These are phyloP conservation scores for Phytophthora podocarpi DNA, from an alignment of 352 stramenopile genomes.

Conservation along the genomic window DNA sequence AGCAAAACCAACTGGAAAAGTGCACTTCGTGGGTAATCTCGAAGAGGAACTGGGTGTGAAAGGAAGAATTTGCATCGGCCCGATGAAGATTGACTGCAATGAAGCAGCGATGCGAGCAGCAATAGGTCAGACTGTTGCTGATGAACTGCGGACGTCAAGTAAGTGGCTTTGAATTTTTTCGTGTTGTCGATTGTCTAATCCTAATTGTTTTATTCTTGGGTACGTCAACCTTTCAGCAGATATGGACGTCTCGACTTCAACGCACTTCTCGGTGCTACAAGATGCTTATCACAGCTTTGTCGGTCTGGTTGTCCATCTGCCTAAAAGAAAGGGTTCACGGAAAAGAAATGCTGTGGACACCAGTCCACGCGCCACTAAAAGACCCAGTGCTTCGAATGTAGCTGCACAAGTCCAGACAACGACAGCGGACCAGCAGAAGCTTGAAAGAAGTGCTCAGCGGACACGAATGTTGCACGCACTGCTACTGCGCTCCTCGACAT, in stretches of 20 bases:
- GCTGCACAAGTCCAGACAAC: not conserved
- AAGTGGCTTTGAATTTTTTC: not conserved
- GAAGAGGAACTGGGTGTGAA: conserved; percentile 59
- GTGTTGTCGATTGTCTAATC: not conserved
- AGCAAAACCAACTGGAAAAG: conserved; percentile 17
- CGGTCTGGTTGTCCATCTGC: conserved; percentile 38
- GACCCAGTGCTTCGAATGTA: conserved; percentile 1
- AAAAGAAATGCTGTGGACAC: not conserved
- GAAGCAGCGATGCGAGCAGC: conserved; percentile 47
- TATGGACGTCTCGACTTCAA: conserved; percentile 39
- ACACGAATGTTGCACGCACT: conserved; percentile 60
- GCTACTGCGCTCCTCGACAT: conserved; percentile 52
- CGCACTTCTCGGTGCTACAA: conserved; percentile 53
- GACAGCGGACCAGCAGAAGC: conserved; percentile 12
- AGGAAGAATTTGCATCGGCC: conserved; percentile 59
- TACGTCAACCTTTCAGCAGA: conserved; percentile 4
- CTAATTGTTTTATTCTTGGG: not conserved
- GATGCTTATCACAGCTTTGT: conserved; percentile 56
- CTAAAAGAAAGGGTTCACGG: conserved; percentile 28
- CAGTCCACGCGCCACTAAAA: conserved; percentile 20
- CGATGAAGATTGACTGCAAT: conserved; percentile 67
- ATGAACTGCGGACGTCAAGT: conserved; percentile 18
- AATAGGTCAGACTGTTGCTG: conserved; percentile 22
- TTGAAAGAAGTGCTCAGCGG: conserved; percentile 36
- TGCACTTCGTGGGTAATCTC: conserved; percentile 23